Base-by-base conservation (phyloP, 345 rosid species). In the Erysimum cheiranthoides region DNA sequence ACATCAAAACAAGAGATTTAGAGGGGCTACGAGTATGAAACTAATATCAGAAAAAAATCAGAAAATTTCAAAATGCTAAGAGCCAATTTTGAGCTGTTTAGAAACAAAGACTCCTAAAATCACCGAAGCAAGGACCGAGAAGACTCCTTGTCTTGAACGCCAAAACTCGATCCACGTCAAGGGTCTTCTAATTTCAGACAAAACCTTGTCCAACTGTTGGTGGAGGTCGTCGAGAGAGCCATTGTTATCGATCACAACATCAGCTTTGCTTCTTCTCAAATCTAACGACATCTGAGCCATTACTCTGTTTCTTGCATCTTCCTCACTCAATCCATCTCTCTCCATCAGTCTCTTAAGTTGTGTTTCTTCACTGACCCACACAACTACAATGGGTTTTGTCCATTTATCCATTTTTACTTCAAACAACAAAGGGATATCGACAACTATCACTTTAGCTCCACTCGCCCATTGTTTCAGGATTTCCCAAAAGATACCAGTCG, bases 211-310 rank as follows among this genome's bases (percentile, higher is more conserved):
- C 69, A 95, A 85, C 68, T 83, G 84, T 65, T 83, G 87, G 38
- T 87, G 77, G 76, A 95, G 84, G 25, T 95, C 89, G 46, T 87
- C 83, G 8, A 92, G 78, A 25, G 89, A 71, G 8, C 98, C 98
- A 27, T 74, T 84, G 67, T 95, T 90, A 62, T 95, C 92, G 35
- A 90, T 87, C 70, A 92, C 91, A n/a, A 89, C 46, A 80, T 92
- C 94, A 21, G 99, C 97, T 78, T 80, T 84, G 69, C 47, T 73
- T 62, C 84, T 82, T 66, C 92, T 95, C 38, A 65, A 54, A 83
- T 92, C 97, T 73, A 95, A 79, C 4, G 88, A 50, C 97, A 89
- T 86, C 78, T 92, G 99, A 73, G 99, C 90, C 74, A 76, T 82
- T 34, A 88, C 86, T 83, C 97, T 84, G 70, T 85, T 92, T 56